Evolutionary conservation across 2,329 filamentous ascomycete genomes (phyloP).

Genomic region (Helminthosporium solani): DNA sequence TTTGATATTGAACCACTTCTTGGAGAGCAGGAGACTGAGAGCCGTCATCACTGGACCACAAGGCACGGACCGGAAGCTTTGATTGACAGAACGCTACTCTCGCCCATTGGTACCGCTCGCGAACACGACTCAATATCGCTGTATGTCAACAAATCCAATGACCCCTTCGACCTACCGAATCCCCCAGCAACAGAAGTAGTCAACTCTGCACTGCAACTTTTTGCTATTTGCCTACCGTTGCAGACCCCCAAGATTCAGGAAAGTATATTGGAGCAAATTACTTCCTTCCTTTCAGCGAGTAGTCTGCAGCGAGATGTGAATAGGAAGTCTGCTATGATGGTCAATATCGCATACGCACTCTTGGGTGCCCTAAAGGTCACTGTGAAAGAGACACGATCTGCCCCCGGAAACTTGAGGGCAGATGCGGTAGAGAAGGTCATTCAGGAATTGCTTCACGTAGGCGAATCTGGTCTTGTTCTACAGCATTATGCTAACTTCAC

Average conservation of each 20-base stretch:
- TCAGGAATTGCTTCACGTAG: constrained; percentile 72
- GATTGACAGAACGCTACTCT: constrained; percentile 58
- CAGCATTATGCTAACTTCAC: not conserved
- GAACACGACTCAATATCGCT: constrained; percentile 87
- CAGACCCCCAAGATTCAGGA: constrained; percentile 92
- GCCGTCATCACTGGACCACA: constrained; percentile 52
- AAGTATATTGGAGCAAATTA: constrained; percentile 90
- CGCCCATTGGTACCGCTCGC: constrained; percentile 75
- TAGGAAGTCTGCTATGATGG: constrained; percentile 83
- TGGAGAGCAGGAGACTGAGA: constrained; percentile 53
- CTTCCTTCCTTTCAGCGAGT: constrained; percentile 80
- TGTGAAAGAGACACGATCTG: constrained; percentile 73
- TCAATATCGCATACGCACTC: constrained; percentile 84
- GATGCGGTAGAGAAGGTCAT: constrained; percentile 73
- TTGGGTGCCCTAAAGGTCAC: constrained; percentile 79
- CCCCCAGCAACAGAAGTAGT: constrained; percentile 91
- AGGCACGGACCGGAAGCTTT: constrained; percentile 62
- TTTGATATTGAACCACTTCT: constrained; percentile 71
- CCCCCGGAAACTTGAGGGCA: constrained; percentile 71
- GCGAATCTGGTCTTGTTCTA: constrained; percentile 40
- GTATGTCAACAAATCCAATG: constrained; percentile 62
- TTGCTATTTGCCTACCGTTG: constrained; percentile 85
- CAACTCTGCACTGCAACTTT: constrained; percentile 89
- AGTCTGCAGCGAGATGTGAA: constrained; percentile 82
- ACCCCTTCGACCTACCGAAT: constrained; percentile 60